Base-by-base conservation (phyloP, 208 protist genomes). In the Vickermania ingenoplastis region DNA sequence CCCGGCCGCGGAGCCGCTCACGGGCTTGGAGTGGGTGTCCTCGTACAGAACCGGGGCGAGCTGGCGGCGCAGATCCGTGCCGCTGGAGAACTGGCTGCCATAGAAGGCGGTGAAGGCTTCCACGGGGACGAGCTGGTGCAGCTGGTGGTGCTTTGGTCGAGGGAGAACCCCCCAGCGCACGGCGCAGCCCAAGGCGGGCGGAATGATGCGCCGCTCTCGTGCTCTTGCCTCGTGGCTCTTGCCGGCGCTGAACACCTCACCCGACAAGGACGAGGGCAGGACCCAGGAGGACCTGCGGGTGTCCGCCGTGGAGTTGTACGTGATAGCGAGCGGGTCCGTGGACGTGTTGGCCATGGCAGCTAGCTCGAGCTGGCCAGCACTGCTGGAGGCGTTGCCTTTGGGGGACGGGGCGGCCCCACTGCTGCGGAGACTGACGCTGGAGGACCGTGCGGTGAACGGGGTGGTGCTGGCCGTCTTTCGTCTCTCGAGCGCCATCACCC, bases 101-200 rank as follows among this genome's bases (percentile, higher is more conserved):
- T 45, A 45, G 36, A 45, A 45, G 36, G 7, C 17, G 7, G 7
- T 7, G 36, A 45, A 45, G 36, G 36, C 36, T 45, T 45, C 36
- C 36, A n/a, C 11, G 11, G 36, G 36, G 11, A 45, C 36, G 36
- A 45, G 36, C 36, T 45, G 36, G 36, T 45, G 36, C 36, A 45
- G 36, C 36, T 7, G 36, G 7, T n/a, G 11, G 11, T 7, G 11
- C 17, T 45, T 45, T 7, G 36, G 36, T n/a, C 36, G 36, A 17
- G 7, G 7, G 11, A 45, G 17, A 45, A 45, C 36, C 0, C 76
- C 56, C 79, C 83, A 90, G 14, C 83, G 83, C 5, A 86, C 71
- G n/a, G 67, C 69, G 29, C 75, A 69, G 22, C 79, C 75, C 26
- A 90, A 65, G 11, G 58, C 68, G 1, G 83, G 77, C 2, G 76